These are phyloP conservation scores for Quercus cerris DNA, from an alignment of 306 rosid species.

Conservation along the genomic window DNA sequence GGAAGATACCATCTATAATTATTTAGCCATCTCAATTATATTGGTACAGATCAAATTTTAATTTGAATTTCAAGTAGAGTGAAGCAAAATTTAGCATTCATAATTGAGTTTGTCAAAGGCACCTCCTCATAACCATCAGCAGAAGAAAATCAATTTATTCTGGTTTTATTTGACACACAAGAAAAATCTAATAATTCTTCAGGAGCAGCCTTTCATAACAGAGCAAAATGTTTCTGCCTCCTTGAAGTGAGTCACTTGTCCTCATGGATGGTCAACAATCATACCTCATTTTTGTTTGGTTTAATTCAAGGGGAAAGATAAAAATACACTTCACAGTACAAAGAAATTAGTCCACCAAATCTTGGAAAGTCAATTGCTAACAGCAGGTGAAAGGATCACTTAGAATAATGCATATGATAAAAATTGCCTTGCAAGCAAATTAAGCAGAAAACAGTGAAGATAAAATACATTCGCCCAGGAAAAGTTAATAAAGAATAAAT, in stretches of 20 bases:
- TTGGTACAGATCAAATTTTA: background rate
- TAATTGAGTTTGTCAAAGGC: background rate
- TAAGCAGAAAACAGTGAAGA: background rate
- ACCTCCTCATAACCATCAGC: background rate
- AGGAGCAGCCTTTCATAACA: background rate
- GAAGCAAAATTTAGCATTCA: background rate
- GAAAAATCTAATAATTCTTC: background rate
- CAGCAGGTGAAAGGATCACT: background rate
- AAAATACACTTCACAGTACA: background rate
- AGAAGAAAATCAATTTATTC: background rate
- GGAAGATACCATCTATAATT: background rate
- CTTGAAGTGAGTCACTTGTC: background rate
- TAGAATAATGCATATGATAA: background rate
- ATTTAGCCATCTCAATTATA: background rate
- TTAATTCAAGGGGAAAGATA: background rate
- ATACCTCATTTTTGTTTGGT: background rate
- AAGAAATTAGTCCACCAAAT: background rate
- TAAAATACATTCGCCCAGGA: background rate
- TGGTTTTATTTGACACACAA: background rate
- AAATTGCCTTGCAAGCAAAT: background rate
- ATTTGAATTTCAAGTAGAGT: background rate
- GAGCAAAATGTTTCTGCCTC: background rate
- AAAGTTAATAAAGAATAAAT: background rate
- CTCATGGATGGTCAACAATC: background rate
- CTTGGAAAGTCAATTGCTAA: background rate